A percentile compares a stretch with the other conserved stretches of the same genome.
phyloP scores from a whole-genome alignment of 2,329 filamentous ascomycete genomes.

The Davidsoniella neocaledoniae region DNA sequence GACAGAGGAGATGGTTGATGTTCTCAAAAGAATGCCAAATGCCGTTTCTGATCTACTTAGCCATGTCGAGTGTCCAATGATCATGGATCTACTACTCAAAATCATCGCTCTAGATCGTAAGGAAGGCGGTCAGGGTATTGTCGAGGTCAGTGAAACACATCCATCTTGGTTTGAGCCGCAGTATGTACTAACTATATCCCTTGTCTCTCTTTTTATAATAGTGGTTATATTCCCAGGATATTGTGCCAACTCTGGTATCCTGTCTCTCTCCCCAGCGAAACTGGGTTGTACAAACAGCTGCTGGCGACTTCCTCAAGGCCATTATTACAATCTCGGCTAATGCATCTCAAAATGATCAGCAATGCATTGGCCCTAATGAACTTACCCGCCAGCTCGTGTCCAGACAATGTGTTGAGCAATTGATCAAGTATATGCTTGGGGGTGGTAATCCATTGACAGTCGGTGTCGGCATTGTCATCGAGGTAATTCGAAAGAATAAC shows the following conservation, averaged over 20 bases:
- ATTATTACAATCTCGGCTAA: constrained; percentile 99
- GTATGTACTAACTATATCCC: neutral
- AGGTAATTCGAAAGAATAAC: constrained; percentile 98
- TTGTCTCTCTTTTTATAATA: constrained; percentile 20
- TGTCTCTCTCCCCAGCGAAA: constrained; percentile 74
- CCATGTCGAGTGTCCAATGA: constrained; percentile 93
- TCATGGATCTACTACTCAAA: constrained; percentile 93
- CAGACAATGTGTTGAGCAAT: constrained; percentile 58
- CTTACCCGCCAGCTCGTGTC: constrained; percentile 91
- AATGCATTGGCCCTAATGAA: constrained; percentile 96
- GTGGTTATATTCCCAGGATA: constrained; percentile 83
- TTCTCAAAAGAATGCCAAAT: constrained; percentile 69
- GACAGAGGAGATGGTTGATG: constrained; percentile 87
- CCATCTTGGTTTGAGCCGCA: neutral
- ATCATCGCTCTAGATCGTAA: constrained; percentile 92
- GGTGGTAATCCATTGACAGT: constrained; percentile 92
- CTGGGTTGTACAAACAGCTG: constrained; percentile 85
- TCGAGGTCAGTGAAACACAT: constrained; percentile 49
- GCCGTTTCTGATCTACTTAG: constrained; percentile 73
- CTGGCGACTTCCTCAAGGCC: constrained; percentile 93
- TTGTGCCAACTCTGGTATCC: constrained; percentile 73
- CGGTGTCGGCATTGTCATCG: constrained; percentile 91
- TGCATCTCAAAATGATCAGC: constrained; percentile 92
- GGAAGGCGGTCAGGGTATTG: constrained; percentile 79
- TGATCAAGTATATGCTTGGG: constrained; percentile 83